These are phyloP conservation scores for Aspergillus coremiiformis DNA, from an alignment of 495 filamentous ascomycete genomes.

Conservation along the genomic window DNA sequence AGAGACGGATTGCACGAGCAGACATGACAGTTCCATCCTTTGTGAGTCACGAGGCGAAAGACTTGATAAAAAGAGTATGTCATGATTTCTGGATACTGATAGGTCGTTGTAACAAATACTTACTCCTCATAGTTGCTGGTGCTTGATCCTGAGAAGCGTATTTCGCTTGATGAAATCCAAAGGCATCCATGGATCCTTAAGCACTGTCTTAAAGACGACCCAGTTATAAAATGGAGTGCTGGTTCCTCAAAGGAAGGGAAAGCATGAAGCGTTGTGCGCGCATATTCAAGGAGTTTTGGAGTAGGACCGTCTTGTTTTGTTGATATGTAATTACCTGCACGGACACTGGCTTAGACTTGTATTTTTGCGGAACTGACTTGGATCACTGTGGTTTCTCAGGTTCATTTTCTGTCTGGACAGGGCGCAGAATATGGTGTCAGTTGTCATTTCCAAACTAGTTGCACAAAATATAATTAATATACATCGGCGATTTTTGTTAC, in stretches of 20 bases:
- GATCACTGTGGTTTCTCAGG: neutral
- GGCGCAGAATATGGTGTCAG: neutral
- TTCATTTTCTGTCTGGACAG: neutral
- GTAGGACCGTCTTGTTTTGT: conserved; percentile 15
- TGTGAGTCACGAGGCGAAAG: conserved; percentile 82
- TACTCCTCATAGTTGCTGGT: conserved; percentile 63
- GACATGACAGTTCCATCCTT: conserved; percentile 92
- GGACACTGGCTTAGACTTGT: conserved; percentile 8
- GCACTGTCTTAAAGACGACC: conserved; percentile 79
- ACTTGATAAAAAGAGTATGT: conserved; percentile 83
- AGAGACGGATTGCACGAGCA: conserved; percentile 75
- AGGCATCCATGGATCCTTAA: conserved; percentile 95
- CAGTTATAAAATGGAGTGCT: conserved; percentile 45
- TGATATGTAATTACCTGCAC: neutral
- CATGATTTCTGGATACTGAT: neutral
- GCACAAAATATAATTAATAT: neutral
- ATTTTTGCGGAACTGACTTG: conserved; percentile 11
- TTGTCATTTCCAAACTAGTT: neutral
- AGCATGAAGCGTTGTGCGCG: conserved; percentile 22
- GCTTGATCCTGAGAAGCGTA: conserved; percentile 87
- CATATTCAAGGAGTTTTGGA: conserved; percentile 17
- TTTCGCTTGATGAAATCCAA: conserved; percentile 82
- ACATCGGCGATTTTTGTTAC: neutral
- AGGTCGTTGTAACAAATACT: conserved; percentile 3
- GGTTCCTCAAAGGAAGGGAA: conserved; percentile 34